A percentile compares a stretch with the other conserved stretches of the same genome.
Conservation (phyloP, 805 yeast genomes). For the Tetrapisispora fleetii region DNA sequence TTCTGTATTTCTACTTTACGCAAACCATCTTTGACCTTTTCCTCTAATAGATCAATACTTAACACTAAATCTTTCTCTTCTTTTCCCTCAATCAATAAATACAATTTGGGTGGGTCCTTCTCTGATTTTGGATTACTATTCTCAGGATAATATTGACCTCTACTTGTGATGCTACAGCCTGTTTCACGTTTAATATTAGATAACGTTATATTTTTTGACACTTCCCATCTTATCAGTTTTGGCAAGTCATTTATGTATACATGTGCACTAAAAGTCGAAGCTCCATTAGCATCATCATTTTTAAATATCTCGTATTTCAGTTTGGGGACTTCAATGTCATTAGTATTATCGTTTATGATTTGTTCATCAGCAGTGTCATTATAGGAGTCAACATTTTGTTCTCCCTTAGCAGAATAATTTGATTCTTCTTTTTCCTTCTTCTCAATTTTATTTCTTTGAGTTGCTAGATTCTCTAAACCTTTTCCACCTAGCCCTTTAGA, state of each 20-base stretch:
- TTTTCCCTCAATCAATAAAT: slow-evolving; percentile 67
- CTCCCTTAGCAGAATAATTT: slow-evolving; percentile 1
- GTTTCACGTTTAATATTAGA: slow-evolving; percentile 59
- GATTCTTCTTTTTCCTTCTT: slow-evolving; percentile 14
- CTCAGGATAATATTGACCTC: slow-evolving; percentile 65
- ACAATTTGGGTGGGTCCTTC: slow-evolving; percentile 62
- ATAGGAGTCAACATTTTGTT: too few species aligned
- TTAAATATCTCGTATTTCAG: slow-evolving; percentile 44
- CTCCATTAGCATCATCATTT: slow-evolving; percentile 47
- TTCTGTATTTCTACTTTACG: slow-evolving; percentile 40
- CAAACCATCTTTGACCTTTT: slow-evolving; percentile 46
- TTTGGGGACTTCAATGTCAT: slow-evolving; percentile 24
- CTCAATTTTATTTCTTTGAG: slow-evolving; percentile 26
- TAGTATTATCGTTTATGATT: neutral
- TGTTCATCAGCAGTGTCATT: slow-evolving; percentile 2
- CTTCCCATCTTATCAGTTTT: slow-evolving; percentile 67
- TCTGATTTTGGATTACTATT: slow-evolving; percentile 45
- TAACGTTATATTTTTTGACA: slow-evolving; percentile 56
- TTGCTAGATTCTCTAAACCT: slow-evolving; percentile 73
- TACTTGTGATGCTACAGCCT: slow-evolving; percentile 67
- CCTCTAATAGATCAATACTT: slow-evolving; percentile 50
- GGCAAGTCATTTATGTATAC: slow-evolving; percentile 80
- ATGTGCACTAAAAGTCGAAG: slow-evolving; percentile 50
- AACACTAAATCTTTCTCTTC: slow-evolving; percentile 46
- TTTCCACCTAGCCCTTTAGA: slow-evolving; percentile 87